Evolutionary conservation across 208 protist species (phyloP).

Genomic region (Acanthamoeba divionensis): DNA sequence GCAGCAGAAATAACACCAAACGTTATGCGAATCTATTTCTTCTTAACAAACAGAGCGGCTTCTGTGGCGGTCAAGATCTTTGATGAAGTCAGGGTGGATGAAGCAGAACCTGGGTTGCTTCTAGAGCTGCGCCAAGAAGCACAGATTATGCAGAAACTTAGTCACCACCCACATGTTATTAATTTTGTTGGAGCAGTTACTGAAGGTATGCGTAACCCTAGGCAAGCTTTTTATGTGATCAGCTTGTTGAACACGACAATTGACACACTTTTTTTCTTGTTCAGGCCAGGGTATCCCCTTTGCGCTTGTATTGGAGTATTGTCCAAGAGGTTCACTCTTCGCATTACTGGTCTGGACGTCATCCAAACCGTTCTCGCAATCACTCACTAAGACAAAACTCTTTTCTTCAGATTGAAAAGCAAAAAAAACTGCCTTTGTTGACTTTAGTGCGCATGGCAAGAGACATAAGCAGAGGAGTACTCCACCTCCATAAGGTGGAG

Average conservation of each 20-base stretch:
- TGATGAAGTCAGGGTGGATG: not conserved
- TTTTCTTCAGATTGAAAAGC: not conserved
- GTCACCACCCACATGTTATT: not conserved
- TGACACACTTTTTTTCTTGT: not conserved
- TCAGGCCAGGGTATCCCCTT: not conserved
- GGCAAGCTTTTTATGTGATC: not conserved
- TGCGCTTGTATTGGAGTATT: not conserved
- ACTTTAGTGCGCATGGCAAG: not conserved
- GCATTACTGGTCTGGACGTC: not conserved
- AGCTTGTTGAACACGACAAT: not conserved
- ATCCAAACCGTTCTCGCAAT: not conserved
- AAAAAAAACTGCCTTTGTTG: not conserved
- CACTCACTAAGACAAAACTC: not conserved
- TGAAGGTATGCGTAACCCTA: not conserved
- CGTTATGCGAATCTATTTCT: too few relatives aligned
- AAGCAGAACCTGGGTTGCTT: not conserved
- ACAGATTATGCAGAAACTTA: not conserved
- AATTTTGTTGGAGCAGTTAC: not conserved
- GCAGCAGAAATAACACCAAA: too few relatives aligned
- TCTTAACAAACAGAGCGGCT: too few relatives aligned
- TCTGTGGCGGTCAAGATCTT: constrained; percentile 4
- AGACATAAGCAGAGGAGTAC: not conserved
- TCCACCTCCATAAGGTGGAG: not conserved
- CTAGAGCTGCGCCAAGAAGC: not conserved
- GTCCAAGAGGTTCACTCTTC: not conserved